Evolutionary conservation across 495 filamentous ascomycete species (phyloP), one percentile per base, ranked within the genome.

Genomic region (Penicillium steckii): DNA sequence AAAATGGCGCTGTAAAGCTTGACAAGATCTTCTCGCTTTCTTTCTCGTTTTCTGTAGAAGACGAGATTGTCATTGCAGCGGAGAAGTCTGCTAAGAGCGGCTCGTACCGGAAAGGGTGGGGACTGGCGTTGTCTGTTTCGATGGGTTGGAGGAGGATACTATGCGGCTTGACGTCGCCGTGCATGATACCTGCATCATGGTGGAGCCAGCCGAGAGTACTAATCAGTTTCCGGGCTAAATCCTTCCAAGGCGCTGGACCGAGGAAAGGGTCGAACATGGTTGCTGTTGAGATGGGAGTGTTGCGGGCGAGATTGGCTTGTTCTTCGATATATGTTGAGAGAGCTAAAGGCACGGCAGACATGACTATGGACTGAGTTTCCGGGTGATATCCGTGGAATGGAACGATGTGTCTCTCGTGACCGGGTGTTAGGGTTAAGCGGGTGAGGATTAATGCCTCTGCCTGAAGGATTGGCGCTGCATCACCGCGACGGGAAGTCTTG

Each of bases 11-110:
- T 5, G 83, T 85, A 7, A 80, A 64, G 24, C 82, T 81, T 1
- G 72, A 70, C 49, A 69, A 55, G 1, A 71, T 66, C 4, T 72
- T 57, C 46, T 60, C 56, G 3, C 51, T 59, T 7, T 43, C 41
- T 29, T 64, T 53, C 2, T 52, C 50, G 1, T 56, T 24, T 8
- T 62, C 41, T 1, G 56, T 38, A 2, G 52, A 45, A 8, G 62
- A 21, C 0, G 55, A 44, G 24, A 74, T 55, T 12, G 67, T 55
- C 23, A 77, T 67, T 0, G 81, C 77, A n/a, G 83, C 83, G 1
- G 82, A 85, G 59, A 85, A 85, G 59, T 85, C 83, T 12, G 76
- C 76, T 43, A 78, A 80, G 1, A 84, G 59, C 12, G 80, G 75
- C 24, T 74, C 64, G 41, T 71, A 70, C 0, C 56, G 68, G 52